These are phyloP conservation scores for Gentiana dahurica DNA, from an alignment of 257 asterid species.

Conservation along the genomic window DNA sequence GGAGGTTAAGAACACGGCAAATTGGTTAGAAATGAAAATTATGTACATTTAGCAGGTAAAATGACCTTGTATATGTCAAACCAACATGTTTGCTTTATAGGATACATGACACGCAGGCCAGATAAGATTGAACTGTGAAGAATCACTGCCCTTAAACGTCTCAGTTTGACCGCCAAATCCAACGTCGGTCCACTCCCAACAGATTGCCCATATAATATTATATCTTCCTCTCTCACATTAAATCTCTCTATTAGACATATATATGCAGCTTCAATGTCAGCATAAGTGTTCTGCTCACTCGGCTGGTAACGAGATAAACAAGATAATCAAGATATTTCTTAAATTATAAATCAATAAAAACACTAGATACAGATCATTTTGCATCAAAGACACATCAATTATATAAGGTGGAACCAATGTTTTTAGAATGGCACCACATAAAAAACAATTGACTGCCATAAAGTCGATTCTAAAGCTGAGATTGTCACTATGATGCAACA, in stretches of 20 bases:
- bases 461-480: no score
- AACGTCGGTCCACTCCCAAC: constrained; percentile 98
- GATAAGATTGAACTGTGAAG: constrained; percentile 94
- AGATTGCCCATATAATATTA: constrained; percentile 85
- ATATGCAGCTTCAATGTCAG: constrained; percentile 91
- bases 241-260: constrained; percentile 71
- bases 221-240: constrained; percentile 77
- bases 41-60: background rate
- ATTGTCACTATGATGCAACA: no score
- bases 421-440: no score
- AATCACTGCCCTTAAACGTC: constrained; percentile 83
- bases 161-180: constrained; percentile 73
- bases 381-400: constrained; percentile 11
- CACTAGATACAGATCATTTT: no score
- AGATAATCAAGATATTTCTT: constrained; percentile 10
- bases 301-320: constrained; percentile 35
- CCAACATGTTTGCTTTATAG: constrained; percentile 93
- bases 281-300: constrained; percentile 84
- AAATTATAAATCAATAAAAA: no score
- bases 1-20: background rate
- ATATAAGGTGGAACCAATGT: constrained; percentile 9
- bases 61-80: constrained; percentile 88
- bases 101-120: constrained; percentile 94
- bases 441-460: no score
- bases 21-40: background rate